Evolutionary conservation across 2,329 filamentous ascomycete species (phyloP), one percentile per base, ranked within the genome.

Genomic region (Chaetomium sp.): DNA sequence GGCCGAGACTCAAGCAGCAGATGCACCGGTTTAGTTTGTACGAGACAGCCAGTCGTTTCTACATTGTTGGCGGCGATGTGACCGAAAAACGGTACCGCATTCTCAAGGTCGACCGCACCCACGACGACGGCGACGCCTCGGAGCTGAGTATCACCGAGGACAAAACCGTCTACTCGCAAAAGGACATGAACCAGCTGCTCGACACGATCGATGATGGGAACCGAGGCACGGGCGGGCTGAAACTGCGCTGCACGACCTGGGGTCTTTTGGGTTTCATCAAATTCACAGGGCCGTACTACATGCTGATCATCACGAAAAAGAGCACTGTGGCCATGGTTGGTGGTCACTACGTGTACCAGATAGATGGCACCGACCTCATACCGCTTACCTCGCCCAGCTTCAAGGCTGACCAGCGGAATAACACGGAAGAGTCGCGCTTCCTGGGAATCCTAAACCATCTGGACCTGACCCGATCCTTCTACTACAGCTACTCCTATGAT

Each of bases 11-110:
- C 14, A 70, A 77, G 45, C 79, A 80, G 70, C 81, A 80, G 69
- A 96, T 99, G 90, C 91, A 96, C 76, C 95, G 94, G 67, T 97
- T 96, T 71, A 94, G 89, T n/a, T 75, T 99, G 27, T 97, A 99
- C 71, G 94, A 99, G 74, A 99, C 94, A 3, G 88, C 89, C 10
- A 90, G 86, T 54, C 83, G 90, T 52, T 99, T 94, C 71, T 99
- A 96, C 70, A 87, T 99, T 61, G 90, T 97, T 14, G 94, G 94
- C 11, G 88, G 89, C 51, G 94, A 99, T 68, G 84, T 96, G 54
- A 86, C 90, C 63, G 94, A 97, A 70, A 87, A 83, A 65, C 84
- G 88, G 33, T 97, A 94, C 71, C 85, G 91, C 51, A 90, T 99
- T 55, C 75, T 99, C 67, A 96, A 97, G 71, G 95, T 99, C 64